Evolutionary conservation across 257 asterid genomes (phyloP), one percentile per base, ranked within the genome.

Genomic region (Solanum clarkiae): DNA sequence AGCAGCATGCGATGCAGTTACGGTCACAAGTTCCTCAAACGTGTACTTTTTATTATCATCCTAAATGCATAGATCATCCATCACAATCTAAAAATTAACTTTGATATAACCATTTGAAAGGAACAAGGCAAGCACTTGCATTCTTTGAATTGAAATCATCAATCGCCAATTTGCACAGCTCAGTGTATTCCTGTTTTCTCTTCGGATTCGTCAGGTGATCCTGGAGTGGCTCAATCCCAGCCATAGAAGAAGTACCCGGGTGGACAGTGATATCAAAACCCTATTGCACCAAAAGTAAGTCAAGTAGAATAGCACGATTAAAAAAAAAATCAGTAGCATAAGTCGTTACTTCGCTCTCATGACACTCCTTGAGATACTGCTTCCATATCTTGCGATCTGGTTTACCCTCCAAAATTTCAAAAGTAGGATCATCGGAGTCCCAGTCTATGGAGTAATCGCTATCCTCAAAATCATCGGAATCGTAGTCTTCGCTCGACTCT

Each of bases 401-500:
- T n/a, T 60, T n/a, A n/a, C 68, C 68, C 13, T 60, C 68, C 68
- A 9, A 0, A 60, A 60, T 60, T 10, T 60, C 68, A 60, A n/a
- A 60, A 10, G 0, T 0, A 65, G 44, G 42, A 65, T 65, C 72
- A 65, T 65, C 72, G 11, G 72, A 65, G 0, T 65, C 42, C 17
- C 29, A 65, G 0, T 9, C 42, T 29, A 29, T 29, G 7, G 72
- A 6, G 9, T 12, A 29, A 29, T 26, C 45, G 17, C n/a, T 65
- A 13, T 29, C 72, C 6, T 26, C 44, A 5, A 18, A 65, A 65
- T 65, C 72, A 65, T 29, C 10, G 14, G 17, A 60, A 9, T 90
- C 96, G 36, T 32, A 2, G 3, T 32, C 36, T 32, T 32, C 36
- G 3, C 36, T 3, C 36, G 36, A 90, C 94, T 83, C 89, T 94